Base-by-base conservation (phyloP, 768 basidiomycete species). In the Dioszegia aurantiaca region DNA sequence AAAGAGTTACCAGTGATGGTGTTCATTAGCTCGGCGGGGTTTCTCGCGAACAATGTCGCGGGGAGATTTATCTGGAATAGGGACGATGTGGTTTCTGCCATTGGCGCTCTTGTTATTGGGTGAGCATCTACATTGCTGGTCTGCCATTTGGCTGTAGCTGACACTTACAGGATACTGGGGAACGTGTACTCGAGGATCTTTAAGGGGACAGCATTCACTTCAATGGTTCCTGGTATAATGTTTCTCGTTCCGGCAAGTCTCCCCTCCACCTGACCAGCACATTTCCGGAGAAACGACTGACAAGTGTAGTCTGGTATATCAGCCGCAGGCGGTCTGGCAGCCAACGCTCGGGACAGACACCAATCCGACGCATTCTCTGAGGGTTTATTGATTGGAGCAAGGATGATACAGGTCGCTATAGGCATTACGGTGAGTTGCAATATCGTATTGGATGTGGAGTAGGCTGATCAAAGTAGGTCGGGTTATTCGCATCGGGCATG, bases 161-260 rank as follows among this genome's bases (percentile, higher is more conserved):
- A n/a, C n/a, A n/a, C n/a, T n/a, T n/a, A n/a, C 37, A 68, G 66
- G 12, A 52, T 72, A 12, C 57, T 69, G 30, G 70, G 70, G 3
- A 72, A 72, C 40, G 55, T 65, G 0, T 70, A 70, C 28, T 70
- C 69, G n/a, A 54, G 69, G 26, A 31, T 67, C 5, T 64, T 59
- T 30, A 67, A 67, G 8, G 66, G 69, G 8, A 90, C 89, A 3
- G 89, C 89, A 19, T 91, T 91, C 77, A 89, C 89, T 10, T 85
- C 85, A 1, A 92, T 92, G 90, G 88, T 90, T 39, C 87, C 89
- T 24, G 89, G 89, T 37, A 88, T 92, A 4, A 75, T 90, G 62
- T 89, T 92, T 77, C 79, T 91, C 59, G 88, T 92, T 24, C 90
- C 90, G 12, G 89, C 90, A 72, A 74, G 86, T 81, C 19, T 36